A percentile compares a stretch with the other conserved stretches of the same genome.
phyloP scores from a whole-genome alignment of 2,329 filamentous ascomycete species.

The Colletotrichum tanaceti region DNA sequence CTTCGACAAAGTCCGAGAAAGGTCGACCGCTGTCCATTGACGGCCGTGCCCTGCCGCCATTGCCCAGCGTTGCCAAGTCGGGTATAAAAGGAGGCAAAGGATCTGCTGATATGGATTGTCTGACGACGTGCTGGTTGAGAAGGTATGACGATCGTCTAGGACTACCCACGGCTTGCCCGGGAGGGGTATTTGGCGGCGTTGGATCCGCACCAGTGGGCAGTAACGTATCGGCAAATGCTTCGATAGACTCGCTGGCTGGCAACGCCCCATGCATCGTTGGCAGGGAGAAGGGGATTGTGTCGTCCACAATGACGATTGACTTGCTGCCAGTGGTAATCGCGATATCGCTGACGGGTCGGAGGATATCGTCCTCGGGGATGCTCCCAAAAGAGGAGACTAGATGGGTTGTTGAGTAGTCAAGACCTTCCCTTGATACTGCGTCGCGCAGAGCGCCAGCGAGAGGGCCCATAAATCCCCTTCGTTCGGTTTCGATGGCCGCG shows the following conservation, averaged over 20 bases:
- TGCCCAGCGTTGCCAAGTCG: slow-evolving; percentile 56
- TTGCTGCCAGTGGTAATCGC: slow-evolving; percentile 83
- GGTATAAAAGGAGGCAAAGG: slow-evolving; percentile 61
- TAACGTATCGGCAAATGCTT: slow-evolving; percentile 65
- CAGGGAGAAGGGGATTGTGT: slow-evolving; percentile 65
- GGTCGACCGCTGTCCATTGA: slow-evolving; percentile 50
- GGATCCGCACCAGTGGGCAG: slow-evolving; percentile 62
- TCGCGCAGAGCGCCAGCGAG: slow-evolving; percentile 26
- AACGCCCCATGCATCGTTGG: slow-evolving; percentile 64
- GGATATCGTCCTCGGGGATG: slow-evolving; percentile 47
- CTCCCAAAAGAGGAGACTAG: slow-evolving; percentile 57
- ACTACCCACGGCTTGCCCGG: slow-evolving; percentile 57
- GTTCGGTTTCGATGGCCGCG: slow-evolving; percentile 43
- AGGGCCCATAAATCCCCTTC: slow-evolving; percentile 27
- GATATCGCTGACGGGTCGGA: slow-evolving; percentile 63
- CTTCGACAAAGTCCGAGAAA: slow-evolving; percentile 49
- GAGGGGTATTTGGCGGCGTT: slow-evolving; percentile 72
- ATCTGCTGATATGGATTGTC: slow-evolving; percentile 51
- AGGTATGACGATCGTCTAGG: slow-evolving; percentile 68
- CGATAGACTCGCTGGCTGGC: slow-evolving; percentile 59
- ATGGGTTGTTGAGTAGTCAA: slow-evolving; percentile 58
- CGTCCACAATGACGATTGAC: slow-evolving; percentile 89
- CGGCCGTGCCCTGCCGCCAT: slow-evolving; percentile 45
- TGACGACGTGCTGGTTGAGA: slow-evolving; percentile 59
- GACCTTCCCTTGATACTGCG: slow-evolving; percentile 44